These are phyloP conservation scores for Irpex lacteus DNA, from an alignment of 1,284 basidiomycete genomes.

Conservation along the genomic window DNA sequence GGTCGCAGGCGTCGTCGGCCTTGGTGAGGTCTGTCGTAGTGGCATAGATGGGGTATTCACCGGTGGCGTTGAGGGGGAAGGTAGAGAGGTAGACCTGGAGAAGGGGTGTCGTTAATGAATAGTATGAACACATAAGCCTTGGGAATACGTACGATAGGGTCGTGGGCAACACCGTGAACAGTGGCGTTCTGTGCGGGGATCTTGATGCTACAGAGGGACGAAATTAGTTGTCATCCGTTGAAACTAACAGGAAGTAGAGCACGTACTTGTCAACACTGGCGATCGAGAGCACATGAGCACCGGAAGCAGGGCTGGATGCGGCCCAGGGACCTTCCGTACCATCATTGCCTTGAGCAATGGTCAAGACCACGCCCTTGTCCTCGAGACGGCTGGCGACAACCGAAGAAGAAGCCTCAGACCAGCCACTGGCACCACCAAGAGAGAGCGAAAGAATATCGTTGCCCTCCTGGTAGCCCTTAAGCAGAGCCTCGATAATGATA, in stretches of 20 bases:
- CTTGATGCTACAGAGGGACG: conserved; percentile 23
- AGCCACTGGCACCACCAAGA: conserved; percentile 57
- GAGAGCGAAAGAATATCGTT: conserved; percentile 65
- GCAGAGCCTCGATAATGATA: conserved; percentile 46
- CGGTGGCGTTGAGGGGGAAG: conserved; percentile 35
- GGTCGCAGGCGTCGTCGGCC: conserved; percentile 49
- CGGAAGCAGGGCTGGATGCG: conserved; percentile 46
- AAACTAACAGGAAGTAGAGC: background rate
- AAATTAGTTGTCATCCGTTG: background rate
- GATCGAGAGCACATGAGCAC: conserved; percentile 46
- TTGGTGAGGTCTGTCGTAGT: conserved; percentile 42
- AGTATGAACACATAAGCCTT: background rate
- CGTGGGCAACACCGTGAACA: conserved; percentile 37
- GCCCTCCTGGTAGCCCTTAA: conserved; percentile 44
- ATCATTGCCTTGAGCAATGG: conserved; percentile 46
- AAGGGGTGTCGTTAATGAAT: background rate
- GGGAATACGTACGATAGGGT: conserved; percentile 29
- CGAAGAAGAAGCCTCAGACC: conserved; percentile 50
- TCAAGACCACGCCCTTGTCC: conserved; percentile 48
- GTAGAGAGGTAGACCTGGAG: conserved; percentile 33
- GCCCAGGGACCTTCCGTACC: conserved; percentile 47
- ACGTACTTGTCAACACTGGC: conserved; percentile 42
- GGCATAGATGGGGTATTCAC: conserved; percentile 38
- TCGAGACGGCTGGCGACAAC: conserved; percentile 58
- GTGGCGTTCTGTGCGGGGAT: conserved; percentile 39